Evolutionary conservation across 2,329 filamentous ascomycete genomes (phyloP), one percentile per base, ranked within the genome.

Genomic region (Lachnellula suecica): DNA sequence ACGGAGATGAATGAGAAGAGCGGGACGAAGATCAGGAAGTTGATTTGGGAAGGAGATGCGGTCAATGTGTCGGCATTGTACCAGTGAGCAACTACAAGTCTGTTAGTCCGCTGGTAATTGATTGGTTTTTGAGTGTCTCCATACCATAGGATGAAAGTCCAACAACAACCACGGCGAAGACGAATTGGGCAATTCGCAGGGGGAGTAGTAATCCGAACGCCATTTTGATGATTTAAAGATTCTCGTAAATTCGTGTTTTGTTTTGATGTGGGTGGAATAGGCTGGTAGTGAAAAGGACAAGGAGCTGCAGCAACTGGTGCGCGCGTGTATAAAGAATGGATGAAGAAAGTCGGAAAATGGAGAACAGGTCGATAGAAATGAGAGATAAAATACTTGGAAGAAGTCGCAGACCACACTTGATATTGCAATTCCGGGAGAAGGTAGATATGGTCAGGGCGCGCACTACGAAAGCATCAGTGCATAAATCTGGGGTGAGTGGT

Each of bases 11-110:
- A 64, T 24, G 81, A 79, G 62, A 80, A 76, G 40, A 80, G 57
- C 2, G 80, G 76, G 23, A 72, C 72, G 62, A 81, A 79, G 61
- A 85, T 69, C 56, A 85, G 68, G 66, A 83, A 84, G 71, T 77
- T 79, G 68, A 85, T 69, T 56, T 82, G 75, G 3, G 74, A 70
- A 0, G 83, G 82, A n/a, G 81, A 75, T 17, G 74, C 60, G 3
- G 74, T 75, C 58, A 76, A 71, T 62, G 79, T 86, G 62, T 81
- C 71, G 54, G 68, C 71, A 65, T 79, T 74, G 66, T 83, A 84
- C 79, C 80, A 85, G 68, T 84, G 74, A 58, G 79, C 72, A 51
- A 85, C 83, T 85, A 50, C 53, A 25, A 37, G 24, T 20, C 41
- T 17, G 49, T 63, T 44, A 64, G 59, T 63, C n/a, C n/a, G n/a